phyloP scores from a whole-genome alignment of 2,329 filamentous ascomycete genomes.

The Colletotrichum magnum region DNA sequence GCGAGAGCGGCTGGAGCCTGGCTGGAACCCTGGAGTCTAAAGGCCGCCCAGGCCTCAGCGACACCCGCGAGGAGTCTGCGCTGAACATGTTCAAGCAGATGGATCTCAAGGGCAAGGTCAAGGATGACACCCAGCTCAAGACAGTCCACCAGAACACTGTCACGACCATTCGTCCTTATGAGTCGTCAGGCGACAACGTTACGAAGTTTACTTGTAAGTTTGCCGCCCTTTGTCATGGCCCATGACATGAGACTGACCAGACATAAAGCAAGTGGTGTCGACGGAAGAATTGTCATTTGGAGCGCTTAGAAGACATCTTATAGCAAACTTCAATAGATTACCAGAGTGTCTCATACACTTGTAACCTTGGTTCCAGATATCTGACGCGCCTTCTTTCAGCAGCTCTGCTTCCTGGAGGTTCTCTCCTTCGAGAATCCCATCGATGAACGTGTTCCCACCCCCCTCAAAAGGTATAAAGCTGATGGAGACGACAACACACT shows the following conservation, averaged over 20 bases:
- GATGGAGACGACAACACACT: neutral
- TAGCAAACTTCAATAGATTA: slow-evolving; percentile 31
- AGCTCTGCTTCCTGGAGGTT: neutral
- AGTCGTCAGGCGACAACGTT: slow-evolving; percentile 74
- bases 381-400: neutral
- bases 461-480: neutral
- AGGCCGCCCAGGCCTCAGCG: slow-evolving; percentile 71
- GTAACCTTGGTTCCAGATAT: neutral
- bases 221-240: slow-evolving; percentile 3
- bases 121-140: slow-evolving; percentile 94
- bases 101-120: slow-evolving; percentile 94
- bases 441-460: neutral
- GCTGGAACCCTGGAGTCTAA: slow-evolving; percentile 85
- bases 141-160: slow-evolving; percentile 98
- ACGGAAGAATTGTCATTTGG: slow-evolving; percentile 88
- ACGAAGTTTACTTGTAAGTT: slow-evolving; percentile 89
- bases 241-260: slow-evolving; percentile 42
- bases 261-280: slow-evolving; percentile 81
- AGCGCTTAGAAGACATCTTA: slow-evolving; percentile 63
- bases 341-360: slow-evolving; percentile 24
- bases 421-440: neutral
- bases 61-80: slow-evolving; percentile 87
- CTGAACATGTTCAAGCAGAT: slow-evolving; percentile 99
- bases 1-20: slow-evolving; percentile 85
- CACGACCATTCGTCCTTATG: slow-evolving; percentile 84